Base-by-base conservation (phyloP, 345 rosid genomes). In the Leavenworthia alabamica region DNA sequence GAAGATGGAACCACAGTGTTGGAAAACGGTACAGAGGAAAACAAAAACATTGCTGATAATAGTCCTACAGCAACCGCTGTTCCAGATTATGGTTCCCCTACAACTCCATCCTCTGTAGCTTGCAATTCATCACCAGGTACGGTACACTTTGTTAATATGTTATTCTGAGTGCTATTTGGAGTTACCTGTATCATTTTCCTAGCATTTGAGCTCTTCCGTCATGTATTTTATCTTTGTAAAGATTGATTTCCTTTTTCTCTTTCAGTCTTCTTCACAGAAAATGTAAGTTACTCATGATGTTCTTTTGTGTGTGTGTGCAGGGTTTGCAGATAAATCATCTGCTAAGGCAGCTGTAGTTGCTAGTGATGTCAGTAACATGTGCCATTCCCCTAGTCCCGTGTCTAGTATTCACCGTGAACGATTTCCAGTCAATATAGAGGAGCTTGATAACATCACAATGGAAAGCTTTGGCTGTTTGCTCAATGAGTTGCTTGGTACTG, bases 51-150 rank as follows among this genome's bases (percentile, higher is more conserved):
- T 60, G 73, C 76, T 39, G 92, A 83, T 20, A 93, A 58, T 77
- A 83, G 92, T 69, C 91, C 95, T n/a, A 66, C 78, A 57, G 67
- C 79, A 16, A 40, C 68, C 59, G 79, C 73, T 27, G 62, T 75
- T 72, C 74, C 79, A 3, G 95, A 82, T 44, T 83, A 90, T 74
- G 82, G 86, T 43, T 94, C 96, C 16, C 93, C 96, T 41, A 85
- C 95, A 29, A 90, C 93, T 48, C 92, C 96, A 17, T 94, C 95
- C n/a, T 90, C 97, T 35, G 86, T 85, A 66, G 99, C 85, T 36
- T 90, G 92, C 75, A 83, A 85, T 75, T 88, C 96, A 39, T 90
- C 96, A 3, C 86, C 88, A 59, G 96, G 99, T 94, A 65, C 11
- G 15, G 29, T 65, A 15, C 46, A 23, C 26, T 66, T 67, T 35